Evolutionary conservation across 441 rosid species (phyloP), one percentile per base, ranked within the genome.

Genomic region (Hura crepitans): DNA sequence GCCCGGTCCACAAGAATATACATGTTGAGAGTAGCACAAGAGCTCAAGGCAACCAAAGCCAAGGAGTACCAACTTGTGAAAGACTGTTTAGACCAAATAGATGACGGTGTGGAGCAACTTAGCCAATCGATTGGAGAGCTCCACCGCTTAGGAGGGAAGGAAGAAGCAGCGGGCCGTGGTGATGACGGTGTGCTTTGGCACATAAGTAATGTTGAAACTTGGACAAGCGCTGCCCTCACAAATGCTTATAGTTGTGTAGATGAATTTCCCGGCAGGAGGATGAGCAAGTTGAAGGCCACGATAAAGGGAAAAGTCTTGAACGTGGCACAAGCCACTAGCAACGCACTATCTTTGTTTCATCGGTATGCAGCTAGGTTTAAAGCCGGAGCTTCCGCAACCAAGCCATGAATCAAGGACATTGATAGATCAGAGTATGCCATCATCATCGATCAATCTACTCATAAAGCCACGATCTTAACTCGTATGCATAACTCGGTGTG

Each of bases 201-300:
- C 77, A 69, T 83, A 23, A 81, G 83, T 68, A 93, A 86, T 72
- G 79, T 90, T 11, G 84, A 90, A 73, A 77, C 91, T 10, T 93
- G 97, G 97, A 75, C 87, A 15, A 81, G 92, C 63, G 79, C 91
- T 3, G 95, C 98, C 31, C 66, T 84, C n/a, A 86, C 97, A 0
- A 92, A 90, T 72, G 85, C 94, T 4, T 80, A 65, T 69, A 72
- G 73, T 49, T 93, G 98, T 70, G 68, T 81, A 9, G 84, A 82
- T 39, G 80, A 81, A 57, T 84, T 89, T 46, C 87, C 87, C 0
- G 91, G 80, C 25, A 80, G 53, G 50, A 81, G 75, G 47, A 85
- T 84, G 89, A 80, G 86, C 68, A 93, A 87, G 71, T 62, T 85
- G 46, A 89, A 80, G 76, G 98, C 97, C 33, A 80, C 86, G 1